phyloP scores from a whole-genome alignment of 2,329 filamentous ascomycete genomes.

The Fusarium mexicanum region DNA sequence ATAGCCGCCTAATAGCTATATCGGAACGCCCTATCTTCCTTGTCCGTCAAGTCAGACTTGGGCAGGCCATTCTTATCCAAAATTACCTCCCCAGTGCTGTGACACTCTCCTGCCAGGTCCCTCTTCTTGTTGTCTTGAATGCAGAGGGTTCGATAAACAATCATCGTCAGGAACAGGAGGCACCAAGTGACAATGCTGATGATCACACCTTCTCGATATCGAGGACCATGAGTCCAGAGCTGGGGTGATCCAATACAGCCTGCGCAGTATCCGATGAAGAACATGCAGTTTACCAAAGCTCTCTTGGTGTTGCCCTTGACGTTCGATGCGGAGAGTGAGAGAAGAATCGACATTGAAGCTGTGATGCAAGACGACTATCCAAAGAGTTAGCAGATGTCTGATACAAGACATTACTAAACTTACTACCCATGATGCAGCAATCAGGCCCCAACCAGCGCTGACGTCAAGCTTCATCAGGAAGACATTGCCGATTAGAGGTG shows the following conservation, averaged over 20 bases:
- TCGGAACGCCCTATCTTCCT: background rate
- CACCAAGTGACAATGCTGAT: background rate
- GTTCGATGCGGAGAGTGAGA: background rate
- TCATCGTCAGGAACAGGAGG: background rate
- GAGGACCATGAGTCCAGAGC: background rate
- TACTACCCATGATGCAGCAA: background rate
- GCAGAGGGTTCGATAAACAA: background rate
- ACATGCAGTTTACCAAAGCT: background rate
- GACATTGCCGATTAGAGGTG: background rate
- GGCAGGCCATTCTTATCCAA: background rate
- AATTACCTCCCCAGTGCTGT: background rate
- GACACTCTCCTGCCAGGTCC: background rate
- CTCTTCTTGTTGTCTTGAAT: background rate
- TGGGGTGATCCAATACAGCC: background rate
- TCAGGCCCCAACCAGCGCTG: background rate
- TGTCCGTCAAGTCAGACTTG: background rate
- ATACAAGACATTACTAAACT: background rate
- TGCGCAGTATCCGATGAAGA: background rate
- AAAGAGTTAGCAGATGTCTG: background rate
- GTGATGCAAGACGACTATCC: background rate
- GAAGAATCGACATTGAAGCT: background rate
- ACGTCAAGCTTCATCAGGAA: background rate
- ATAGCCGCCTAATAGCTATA: background rate
- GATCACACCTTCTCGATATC: background rate
- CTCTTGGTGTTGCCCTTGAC: slow-evolving; percentile 1